phyloP scores from a whole-genome alignment of 2,329 filamentous ascomycete genomes.

The Penicillium sp. region DNA sequence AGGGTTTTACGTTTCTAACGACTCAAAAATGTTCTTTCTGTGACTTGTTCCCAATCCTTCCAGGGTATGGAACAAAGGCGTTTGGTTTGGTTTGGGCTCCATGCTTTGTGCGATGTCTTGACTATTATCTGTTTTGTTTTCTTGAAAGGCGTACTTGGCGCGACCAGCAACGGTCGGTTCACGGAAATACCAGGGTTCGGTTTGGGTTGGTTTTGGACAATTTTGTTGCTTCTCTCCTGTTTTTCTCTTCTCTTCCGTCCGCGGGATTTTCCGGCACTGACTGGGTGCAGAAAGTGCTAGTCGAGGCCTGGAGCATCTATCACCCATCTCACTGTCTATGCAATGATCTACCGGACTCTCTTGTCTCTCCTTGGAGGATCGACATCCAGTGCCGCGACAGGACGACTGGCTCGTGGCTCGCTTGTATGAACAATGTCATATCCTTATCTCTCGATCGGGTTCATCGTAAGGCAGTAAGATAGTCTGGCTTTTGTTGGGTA shows the following conservation, averaged over 20 bases:
- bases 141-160: constrained; percentile 21
- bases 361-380: constrained; percentile 11
- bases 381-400: constrained; percentile 17
- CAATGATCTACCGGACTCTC: constrained; percentile 16
- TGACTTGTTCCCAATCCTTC: constrained; percentile 20
- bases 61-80: constrained; percentile 18
- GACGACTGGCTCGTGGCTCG: constrained; percentile 20
- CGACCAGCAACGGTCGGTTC: constrained; percentile 9
- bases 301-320: neutral
- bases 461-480: neutral
- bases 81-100: constrained; percentile 14
- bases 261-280: neutral
- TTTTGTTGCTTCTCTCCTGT: constrained; percentile 3
- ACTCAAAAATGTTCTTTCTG: constrained; percentile 26
- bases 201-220: constrained; percentile 5
- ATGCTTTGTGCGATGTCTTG: constrained; percentile 13
- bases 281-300: neutral
- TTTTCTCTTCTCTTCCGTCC: neutral
- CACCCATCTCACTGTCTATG: constrained; percentile 18
- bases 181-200: constrained; percentile 23
- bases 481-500: neutral
- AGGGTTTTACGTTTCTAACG: constrained; percentile 27
- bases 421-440: constrained; percentile 26
- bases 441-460: neutral
- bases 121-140: constrained; percentile 10